phyloP scores from a whole-genome alignment of 805 yeast species.

The Nadsonia fulvescens region DNA sequence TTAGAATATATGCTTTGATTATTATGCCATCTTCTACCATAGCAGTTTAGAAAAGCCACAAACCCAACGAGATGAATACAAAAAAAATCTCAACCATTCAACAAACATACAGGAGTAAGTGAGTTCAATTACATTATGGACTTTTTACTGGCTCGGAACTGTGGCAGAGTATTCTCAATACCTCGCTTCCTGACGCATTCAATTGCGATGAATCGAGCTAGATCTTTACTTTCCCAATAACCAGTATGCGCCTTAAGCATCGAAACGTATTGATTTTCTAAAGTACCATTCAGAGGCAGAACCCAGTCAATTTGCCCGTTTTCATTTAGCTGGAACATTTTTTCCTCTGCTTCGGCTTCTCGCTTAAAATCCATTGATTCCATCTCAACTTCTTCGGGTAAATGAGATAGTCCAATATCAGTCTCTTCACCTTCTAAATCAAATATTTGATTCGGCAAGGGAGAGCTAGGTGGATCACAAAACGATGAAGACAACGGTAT shows the following conservation, averaged over 20 bases:
- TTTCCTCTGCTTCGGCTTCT: constrained; percentile 16
- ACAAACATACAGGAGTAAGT: too few species aligned
- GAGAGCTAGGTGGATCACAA: too few species aligned
- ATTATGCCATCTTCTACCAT: too few species aligned
- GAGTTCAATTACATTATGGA: too few species aligned
- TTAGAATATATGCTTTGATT: too few species aligned
- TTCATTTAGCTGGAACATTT: constrained; percentile 39
- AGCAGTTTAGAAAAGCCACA: too few species aligned
- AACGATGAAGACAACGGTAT: too few species aligned
- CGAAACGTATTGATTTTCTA: constrained; percentile 63
- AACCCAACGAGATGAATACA: too few species aligned
- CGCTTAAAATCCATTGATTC: constrained; percentile 11
- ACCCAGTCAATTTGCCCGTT: constrained; percentile 76
- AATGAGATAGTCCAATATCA: too few species aligned
- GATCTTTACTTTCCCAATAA: constrained; percentile 73
- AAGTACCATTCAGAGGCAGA: constrained; percentile 33
- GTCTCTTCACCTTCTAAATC: too few species aligned
- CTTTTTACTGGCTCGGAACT: constrained; percentile 10
- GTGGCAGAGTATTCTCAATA: constrained; percentile 12
- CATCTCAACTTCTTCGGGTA: constrained; percentile 13
- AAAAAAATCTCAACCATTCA: too few species aligned
- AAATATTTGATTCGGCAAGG: too few species aligned
- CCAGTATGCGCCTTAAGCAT: constrained; percentile 81
- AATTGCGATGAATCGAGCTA: constrained; percentile 40
- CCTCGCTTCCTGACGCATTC: constrained; percentile 20